Conservation (phyloP, 805 yeast species). For the Cyberlindnera galapagoensis region DNA sequence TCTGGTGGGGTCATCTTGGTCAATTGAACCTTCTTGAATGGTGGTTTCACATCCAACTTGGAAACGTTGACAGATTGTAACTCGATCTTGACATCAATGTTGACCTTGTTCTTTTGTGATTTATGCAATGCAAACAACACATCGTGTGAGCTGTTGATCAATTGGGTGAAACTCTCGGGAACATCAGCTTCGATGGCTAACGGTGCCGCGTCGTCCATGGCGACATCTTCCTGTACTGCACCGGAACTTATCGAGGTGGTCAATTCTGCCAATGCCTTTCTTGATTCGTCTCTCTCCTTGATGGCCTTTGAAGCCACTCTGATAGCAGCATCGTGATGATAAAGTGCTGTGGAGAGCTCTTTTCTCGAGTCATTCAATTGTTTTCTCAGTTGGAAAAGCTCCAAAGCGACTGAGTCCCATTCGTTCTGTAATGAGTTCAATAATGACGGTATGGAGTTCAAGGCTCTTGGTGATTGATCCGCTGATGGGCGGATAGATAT, state of each 20-base stretch:
- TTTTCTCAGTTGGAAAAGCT: conserved; percentile 68
- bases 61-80: too few species aligned
- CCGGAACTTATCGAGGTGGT: conserved; percentile 33
- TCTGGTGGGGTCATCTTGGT: too few species aligned
- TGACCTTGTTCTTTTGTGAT: conserved; percentile 18
- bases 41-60: too few species aligned
- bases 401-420: conserved; percentile 84
- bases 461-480: conserved; percentile 31
- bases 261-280: conserved; percentile 53
- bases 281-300: conserved; percentile 72
- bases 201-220: not conserved
- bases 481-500: conserved; percentile 33
- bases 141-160: conserved; percentile 11
- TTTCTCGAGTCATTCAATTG: conserved; percentile 60
- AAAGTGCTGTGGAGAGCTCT: conserved; percentile 71
- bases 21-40: conserved; percentile 12
- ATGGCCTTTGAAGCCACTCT: conserved; percentile 73
- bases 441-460: conserved; percentile 72
- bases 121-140: conserved; percentile 19
- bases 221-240: conserved; percentile 3
- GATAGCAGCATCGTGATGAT: conserved; percentile 86
- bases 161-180: conserved; percentile 6
- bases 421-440: conserved; percentile 75
- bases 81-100: too few species aligned
- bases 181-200: conserved; percentile 3